Evolutionary conservation across 2,329 filamentous ascomycete species (phyloP).

Genomic region (Paramyrothecium roridum): DNA sequence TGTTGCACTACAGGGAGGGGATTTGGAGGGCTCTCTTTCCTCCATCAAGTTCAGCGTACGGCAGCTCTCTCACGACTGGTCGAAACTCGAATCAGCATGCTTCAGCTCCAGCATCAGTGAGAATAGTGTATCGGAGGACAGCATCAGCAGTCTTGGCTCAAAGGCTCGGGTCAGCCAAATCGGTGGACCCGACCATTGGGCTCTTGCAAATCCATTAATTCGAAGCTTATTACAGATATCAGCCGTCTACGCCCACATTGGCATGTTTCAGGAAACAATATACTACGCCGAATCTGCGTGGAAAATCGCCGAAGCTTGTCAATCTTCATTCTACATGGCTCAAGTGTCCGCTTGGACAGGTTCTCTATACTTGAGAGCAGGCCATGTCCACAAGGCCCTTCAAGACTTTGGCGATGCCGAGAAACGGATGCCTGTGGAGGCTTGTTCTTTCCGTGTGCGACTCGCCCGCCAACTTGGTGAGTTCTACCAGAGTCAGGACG

Average conservation of each 20-base stretch:
- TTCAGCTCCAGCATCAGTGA: slow-evolving; percentile 12
- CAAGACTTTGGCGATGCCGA: slow-evolving; percentile 53
- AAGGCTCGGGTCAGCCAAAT: slow-evolving; percentile 17
- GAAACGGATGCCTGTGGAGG: slow-evolving; percentile 42
- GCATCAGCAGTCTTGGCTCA: slow-evolving; percentile 19
- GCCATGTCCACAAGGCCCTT: slow-evolving; percentile 55
- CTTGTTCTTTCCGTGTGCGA: slow-evolving; percentile 29
- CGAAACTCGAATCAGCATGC: slow-evolving; percentile 38
- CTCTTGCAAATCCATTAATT: slow-evolving; percentile 70
- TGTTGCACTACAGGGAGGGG: slow-evolving; percentile 60
- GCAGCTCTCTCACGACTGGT: slow-evolving; percentile 54
- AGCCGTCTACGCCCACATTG: slow-evolving; percentile 75
- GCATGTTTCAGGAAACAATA: slow-evolving; percentile 82
- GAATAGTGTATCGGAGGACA: slow-evolving; percentile 20
- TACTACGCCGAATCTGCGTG: slow-evolving; percentile 85
- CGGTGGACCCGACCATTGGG: slow-evolving; percentile 68
- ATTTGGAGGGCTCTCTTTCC: slow-evolving; percentile 54
- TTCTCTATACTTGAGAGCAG: slow-evolving; percentile 54
- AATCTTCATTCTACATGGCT: slow-evolving; percentile 56
- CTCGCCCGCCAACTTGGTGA: slow-evolving; percentile 55
- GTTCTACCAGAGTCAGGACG: slow-evolving; percentile 48
- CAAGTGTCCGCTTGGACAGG: slow-evolving; percentile 54
- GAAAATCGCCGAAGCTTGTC: slow-evolving; percentile 69
- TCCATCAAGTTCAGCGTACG: slow-evolving; percentile 57
- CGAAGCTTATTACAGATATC: slow-evolving; percentile 71